A percentile compares a stretch with the other conserved stretches of the same genome.
Conservation (phyloP, 352 stramenopile species). For the Thalassiosira mediterranea region DNA sequence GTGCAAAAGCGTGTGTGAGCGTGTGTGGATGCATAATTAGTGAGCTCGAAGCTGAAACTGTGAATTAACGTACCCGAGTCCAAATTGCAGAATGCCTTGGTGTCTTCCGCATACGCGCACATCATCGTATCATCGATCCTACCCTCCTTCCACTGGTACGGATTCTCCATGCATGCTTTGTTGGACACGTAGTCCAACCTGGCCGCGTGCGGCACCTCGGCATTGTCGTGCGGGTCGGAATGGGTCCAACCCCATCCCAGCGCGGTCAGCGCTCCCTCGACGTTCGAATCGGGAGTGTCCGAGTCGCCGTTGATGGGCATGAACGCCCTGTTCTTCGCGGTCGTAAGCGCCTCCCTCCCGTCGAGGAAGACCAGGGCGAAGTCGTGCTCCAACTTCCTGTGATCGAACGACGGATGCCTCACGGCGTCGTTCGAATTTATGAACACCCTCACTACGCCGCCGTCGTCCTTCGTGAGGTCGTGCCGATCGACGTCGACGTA, state of each 20-base stretch:
- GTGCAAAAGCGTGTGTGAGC: neutral
- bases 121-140: neutral
- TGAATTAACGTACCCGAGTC: neutral
- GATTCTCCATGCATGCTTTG: neutral
- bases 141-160: neutral
- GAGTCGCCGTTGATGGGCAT: neutral
- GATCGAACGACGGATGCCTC: neutral
- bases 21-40: neutral
- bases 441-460: neutral
- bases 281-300: neutral
- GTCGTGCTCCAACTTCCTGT: neutral
- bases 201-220: neutral
- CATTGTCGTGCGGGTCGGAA: neutral
- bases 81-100: neutral
- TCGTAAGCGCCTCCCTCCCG: neutral
- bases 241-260: neutral
- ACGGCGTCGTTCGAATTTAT: neutral
- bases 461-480: neutral
- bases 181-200: neutral
- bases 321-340: neutral
- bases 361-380: neutral
- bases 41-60: neutral
- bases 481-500: neutral
- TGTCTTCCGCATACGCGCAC: neutral
- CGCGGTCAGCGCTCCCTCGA: neutral